A percentile compares a stretch with the other conserved stretches of the same genome.
These are phyloP conservation scores for Colletotrichum melonis DNA, from an alignment of 2,329 filamentous ascomycete genomes.

Conservation along the genomic window DNA sequence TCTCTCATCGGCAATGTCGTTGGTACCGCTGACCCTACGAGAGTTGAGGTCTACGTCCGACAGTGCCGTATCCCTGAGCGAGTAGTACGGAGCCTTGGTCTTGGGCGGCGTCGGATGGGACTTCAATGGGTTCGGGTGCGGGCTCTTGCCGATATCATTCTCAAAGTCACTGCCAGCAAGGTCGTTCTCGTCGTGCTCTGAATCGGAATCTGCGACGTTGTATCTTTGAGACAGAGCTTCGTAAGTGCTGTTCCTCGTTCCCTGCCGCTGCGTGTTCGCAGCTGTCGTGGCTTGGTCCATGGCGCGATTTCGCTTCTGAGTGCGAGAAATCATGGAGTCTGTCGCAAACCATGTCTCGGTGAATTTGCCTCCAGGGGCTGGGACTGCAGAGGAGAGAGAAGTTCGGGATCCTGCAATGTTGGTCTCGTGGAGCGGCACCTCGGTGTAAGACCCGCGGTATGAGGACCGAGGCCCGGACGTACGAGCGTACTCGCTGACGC, in stretches of 20 bases:
- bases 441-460: slow-evolving; percentile 59
- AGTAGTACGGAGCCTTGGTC: slow-evolving; percentile 45
- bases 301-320: slow-evolving; percentile 62
- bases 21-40: slow-evolving; percentile 54
- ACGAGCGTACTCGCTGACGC: slow-evolving; percentile 59
- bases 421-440: slow-evolving; percentile 58
- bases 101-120: slow-evolving; percentile 55
- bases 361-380: slow-evolving; percentile 51
- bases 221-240: slow-evolving; percentile 59
- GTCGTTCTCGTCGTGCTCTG: slow-evolving; percentile 50
- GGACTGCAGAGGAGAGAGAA: slow-evolving; percentile 30
- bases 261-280: slow-evolving; percentile 46
- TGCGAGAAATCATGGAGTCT: slow-evolving; percentile 65
- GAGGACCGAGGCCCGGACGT: slow-evolving; percentile 53
- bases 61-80: slow-evolving; percentile 48
- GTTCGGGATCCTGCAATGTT: slow-evolving; percentile 13
- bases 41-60: slow-evolving; percentile 59
- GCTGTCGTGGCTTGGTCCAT: slow-evolving; percentile 45
- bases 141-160: slow-evolving; percentile 36
- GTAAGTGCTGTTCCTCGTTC: slow-evolving; percentile 50
- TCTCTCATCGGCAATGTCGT: slow-evolving; percentile 58
- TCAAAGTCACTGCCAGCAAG: slow-evolving; percentile 39
- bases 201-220: slow-evolving; percentile 53
- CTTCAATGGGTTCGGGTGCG: slow-evolving; percentile 64
- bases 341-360: slow-evolving; percentile 67